Percentiles rank a stretch among this genome's conserved stretches.
Evolutionary conservation across 2,329 filamentous ascomycete species (phyloP).

Genomic region (Chrysosphaeria jannelii): DNA sequence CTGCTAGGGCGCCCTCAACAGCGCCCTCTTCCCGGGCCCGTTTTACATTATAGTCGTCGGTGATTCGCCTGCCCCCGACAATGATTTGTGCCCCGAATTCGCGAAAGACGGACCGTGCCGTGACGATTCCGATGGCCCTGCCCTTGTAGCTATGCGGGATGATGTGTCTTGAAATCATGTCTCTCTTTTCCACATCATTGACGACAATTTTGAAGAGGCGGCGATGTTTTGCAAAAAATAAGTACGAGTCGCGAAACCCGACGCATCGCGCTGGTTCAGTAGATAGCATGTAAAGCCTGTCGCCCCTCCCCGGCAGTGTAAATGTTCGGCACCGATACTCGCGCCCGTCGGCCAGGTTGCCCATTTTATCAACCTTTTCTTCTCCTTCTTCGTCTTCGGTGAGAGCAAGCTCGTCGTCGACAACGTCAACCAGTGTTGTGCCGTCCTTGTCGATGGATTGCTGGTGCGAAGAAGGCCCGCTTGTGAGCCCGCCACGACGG

Average conservation of each 20-base stretch:
- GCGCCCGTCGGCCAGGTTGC: constrained; percentile 51
- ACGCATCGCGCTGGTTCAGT: constrained; percentile 92
- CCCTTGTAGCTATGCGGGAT: constrained; percentile 98
- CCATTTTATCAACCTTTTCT: constrained; percentile 73
- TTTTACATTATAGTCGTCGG: constrained; percentile 68
- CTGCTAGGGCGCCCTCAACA: constrained; percentile 68
- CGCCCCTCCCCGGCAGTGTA: constrained; percentile 47
- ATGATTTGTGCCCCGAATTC: constrained; percentile 90
- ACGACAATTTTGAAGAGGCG: constrained; percentile 95
- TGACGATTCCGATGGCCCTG: constrained; percentile 85
- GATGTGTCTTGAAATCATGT: constrained; percentile 81
- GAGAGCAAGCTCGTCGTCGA: constrained; percentile 71
- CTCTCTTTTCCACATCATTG: constrained; percentile 85
- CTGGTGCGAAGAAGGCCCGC: constrained; percentile 30
- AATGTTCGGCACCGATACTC: constrained; percentile 94
- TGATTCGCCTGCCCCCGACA: constrained; percentile 60
- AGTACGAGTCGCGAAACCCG: constrained; percentile 88
- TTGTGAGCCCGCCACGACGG: constrained; percentile 34
- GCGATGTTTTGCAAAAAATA: constrained; percentile 96
- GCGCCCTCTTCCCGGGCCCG: constrained; percentile 47
- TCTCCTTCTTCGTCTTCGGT: constrained; percentile 73
- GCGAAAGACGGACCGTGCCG: constrained; percentile 81
- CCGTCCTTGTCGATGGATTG: constrained; percentile 84
- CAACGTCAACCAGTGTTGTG: constrained; percentile 66
- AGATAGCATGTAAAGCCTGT: constrained; percentile 87